Evolutionary conservation across 192 early-diverging fungal species (phyloP).

Genomic region (Entrophospora sp.): DNA sequence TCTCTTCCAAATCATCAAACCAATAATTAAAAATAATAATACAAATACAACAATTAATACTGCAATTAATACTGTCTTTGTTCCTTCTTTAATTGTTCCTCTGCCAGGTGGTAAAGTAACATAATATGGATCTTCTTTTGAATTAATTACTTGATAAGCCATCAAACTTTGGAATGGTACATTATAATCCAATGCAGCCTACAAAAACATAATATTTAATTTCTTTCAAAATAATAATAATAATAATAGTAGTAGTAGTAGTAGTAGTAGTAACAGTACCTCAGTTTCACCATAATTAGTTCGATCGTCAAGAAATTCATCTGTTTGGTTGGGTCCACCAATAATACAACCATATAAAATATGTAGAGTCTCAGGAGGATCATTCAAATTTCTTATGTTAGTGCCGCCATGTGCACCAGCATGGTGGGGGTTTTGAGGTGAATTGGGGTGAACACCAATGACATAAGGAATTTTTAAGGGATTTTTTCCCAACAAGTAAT

Average conservation of each 20-base stretch:
- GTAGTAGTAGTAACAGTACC: slow-evolving; percentile 24
- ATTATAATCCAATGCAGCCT: slow-evolving; percentile 29
- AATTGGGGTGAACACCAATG: too few relatives aligned
- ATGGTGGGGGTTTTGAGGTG: slow-evolving; percentile 50
- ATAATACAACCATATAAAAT: slow-evolving; percentile 48
- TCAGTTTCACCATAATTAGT: slow-evolving; percentile 40
- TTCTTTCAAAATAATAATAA: not conserved
- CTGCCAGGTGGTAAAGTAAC: too few relatives aligned
- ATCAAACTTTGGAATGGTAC: slow-evolving; percentile 41
- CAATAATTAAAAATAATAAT: too few relatives aligned
- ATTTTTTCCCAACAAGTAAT: too few relatives aligned
- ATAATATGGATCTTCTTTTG: slow-evolving; percentile 34
- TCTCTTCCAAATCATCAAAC: too few relatives aligned
- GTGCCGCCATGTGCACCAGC: slow-evolving; percentile 46
- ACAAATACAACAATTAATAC: too few relatives aligned
- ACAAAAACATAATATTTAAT: not conserved
- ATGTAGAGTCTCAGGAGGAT: slow-evolving; percentile 26
- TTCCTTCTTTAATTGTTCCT: too few relatives aligned
- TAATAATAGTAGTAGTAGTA: not conserved
- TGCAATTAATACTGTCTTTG: too few relatives aligned
- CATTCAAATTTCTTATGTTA: slow-evolving; percentile 28
- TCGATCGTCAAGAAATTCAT: slow-evolving; percentile 39
- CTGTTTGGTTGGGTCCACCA: slow-evolving; percentile 47
- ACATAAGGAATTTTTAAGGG: too few relatives aligned
- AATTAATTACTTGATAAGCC: slow-evolving; percentile 40